Conservation (phyloP, 208 protist species). For the Crithidia mellificae region DNA sequence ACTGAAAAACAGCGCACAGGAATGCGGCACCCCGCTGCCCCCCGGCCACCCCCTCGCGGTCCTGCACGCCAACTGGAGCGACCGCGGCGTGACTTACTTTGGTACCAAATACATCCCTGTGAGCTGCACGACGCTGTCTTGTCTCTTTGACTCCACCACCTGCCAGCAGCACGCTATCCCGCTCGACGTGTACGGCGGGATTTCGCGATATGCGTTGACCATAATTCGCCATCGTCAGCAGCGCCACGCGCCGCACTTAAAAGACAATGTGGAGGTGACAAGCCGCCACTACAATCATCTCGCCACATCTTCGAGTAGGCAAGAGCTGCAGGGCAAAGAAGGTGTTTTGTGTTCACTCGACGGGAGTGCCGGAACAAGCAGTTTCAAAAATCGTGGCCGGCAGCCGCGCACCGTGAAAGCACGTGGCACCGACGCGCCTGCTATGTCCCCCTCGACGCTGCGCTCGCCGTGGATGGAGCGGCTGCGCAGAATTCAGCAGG, state of each 20-base stretch:
- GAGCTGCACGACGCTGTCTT: conserved; percentile 32
- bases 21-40: too few species aligned
- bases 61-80: not conserved
- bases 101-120: conserved; percentile 43
- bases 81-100: conserved; percentile 26
- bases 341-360: too few species aligned
- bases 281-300: not conserved
- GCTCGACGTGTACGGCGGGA: conserved; percentile 40
- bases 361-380: too few species aligned
- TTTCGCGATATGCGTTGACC: conserved; percentile 13
- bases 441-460: too few species aligned
- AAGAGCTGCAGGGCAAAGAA: too few species aligned
- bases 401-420: too few species aligned
- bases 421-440: not conserved
- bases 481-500: conserved; percentile 8
- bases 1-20: too few species aligned
- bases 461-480: conserved; percentile 24
- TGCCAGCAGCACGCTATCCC: conserved; percentile 40
- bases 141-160: conserved; percentile 46
- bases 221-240: conserved; percentile 18
- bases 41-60: not conserved
- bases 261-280: not conserved
- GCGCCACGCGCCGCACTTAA: not conserved
- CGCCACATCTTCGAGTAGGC: too few species aligned
- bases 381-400: too few species aligned